phyloP scores from a whole-genome alignment of 2,329 filamentous ascomycete genomes.

The Penicillium sp. region DNA sequence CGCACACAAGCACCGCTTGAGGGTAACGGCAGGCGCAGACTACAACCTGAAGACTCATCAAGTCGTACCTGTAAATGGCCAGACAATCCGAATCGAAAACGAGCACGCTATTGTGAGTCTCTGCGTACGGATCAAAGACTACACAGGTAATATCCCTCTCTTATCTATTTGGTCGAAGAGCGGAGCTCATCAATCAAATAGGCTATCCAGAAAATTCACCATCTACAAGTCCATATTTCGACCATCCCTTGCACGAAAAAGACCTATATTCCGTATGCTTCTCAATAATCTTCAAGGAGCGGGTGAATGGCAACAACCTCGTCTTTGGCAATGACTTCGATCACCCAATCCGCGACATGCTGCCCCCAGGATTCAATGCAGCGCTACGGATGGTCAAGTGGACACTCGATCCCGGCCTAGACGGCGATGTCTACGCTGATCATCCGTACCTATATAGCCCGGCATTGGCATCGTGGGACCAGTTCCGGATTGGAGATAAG shows the following conservation, averaged over 20 bases:
- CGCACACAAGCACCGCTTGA: slow-evolving; percentile 62
- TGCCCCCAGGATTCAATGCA: slow-evolving; percentile 83
- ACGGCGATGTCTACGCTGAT: slow-evolving; percentile 87
- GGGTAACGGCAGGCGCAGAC: slow-evolving; percentile 74
- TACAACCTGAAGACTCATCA: slow-evolving; percentile 75
- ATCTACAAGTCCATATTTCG: slow-evolving; percentile 74
- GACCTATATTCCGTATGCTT: slow-evolving; percentile 88
- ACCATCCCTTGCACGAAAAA: slow-evolving; percentile 62
- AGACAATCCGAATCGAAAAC: slow-evolving; percentile 63
- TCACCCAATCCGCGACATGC: slow-evolving; percentile 76
- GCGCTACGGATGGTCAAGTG: slow-evolving; percentile 84
- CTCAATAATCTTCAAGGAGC: slow-evolving; percentile 69
- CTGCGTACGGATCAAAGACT: slow-evolving; percentile 71
- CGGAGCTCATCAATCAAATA: slow-evolving; percentile 21
- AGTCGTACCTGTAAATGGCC: slow-evolving; percentile 71
- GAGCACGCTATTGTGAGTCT: slow-evolving; percentile 66
- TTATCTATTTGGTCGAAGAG: background rate
- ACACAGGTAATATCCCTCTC: slow-evolving; percentile 40
- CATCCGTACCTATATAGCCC: slow-evolving; percentile 83
- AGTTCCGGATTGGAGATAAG: slow-evolving; percentile 64
- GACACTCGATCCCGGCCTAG: slow-evolving; percentile 86
- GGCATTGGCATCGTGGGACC: slow-evolving; percentile 76
- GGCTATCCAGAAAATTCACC: slow-evolving; percentile 74
- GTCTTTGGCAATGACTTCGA: slow-evolving; percentile 97
- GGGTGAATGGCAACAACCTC: slow-evolving; percentile 68